These are phyloP conservation scores for Nelumbo lutea DNA, from an alignment of 164 flowering plant species.

Conservation along the genomic window DNA sequence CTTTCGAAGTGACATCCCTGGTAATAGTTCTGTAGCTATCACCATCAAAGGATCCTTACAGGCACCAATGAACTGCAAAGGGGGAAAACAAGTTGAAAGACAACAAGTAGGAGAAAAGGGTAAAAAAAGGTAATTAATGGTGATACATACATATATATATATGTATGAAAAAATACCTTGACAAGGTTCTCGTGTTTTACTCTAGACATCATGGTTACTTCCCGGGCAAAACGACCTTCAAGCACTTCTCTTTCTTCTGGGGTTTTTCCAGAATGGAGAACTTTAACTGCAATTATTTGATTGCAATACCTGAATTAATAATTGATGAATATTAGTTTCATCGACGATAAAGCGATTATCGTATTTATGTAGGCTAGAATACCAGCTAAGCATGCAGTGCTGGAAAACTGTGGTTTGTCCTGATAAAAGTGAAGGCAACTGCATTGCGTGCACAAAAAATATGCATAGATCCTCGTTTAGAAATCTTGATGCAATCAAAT, in stretches of 20 bases:
- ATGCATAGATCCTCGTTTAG: too few relatives aligned
- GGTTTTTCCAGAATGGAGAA: constrained; percentile 67
- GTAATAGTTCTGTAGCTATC: constrained; percentile 80
- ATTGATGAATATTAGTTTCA: not conserved
- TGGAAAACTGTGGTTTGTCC: too few relatives aligned
- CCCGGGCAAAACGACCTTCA: constrained; percentile 79
- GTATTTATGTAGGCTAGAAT: too few relatives aligned
- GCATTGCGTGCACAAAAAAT: too few relatives aligned
- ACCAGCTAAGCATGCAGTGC: too few relatives aligned
- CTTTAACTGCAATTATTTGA: constrained; percentile 78
- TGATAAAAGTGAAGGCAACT: too few relatives aligned
- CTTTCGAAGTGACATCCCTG: constrained; percentile 89
- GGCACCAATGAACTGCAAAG: constrained; percentile 87
- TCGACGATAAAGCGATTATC: too few relatives aligned
- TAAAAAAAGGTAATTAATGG: not conserved
- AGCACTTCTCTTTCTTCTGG: constrained; percentile 61
- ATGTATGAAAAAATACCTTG: constrained; percentile 36
- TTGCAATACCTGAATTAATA: constrained; percentile 55
- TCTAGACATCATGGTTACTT: constrained; percentile 88
- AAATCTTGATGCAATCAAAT: too few relatives aligned
- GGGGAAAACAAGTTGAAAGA: not conserved
- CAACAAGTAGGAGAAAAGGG: not conserved
- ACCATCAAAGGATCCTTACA: constrained; percentile 92
- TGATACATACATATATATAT: too few relatives aligned
- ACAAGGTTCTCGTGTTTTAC: constrained; percentile 90